Evolutionary conservation across 2,329 filamentous ascomycete genomes (phyloP), one percentile per base, ranked within the genome.

Genomic region (Graphiopsis chlorocephala): DNA sequence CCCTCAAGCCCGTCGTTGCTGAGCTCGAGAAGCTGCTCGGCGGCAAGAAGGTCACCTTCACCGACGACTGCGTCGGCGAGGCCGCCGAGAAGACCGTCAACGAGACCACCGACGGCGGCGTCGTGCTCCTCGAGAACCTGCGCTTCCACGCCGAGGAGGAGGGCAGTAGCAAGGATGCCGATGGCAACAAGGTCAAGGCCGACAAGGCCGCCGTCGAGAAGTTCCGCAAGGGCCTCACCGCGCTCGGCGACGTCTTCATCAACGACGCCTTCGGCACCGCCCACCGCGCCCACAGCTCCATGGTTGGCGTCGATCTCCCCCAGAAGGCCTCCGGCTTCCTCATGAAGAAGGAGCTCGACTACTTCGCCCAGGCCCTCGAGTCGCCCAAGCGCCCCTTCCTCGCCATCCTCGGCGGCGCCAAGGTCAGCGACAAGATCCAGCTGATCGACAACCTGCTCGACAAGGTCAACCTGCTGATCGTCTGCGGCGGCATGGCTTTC

Each of bases 271-370:
- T 99, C 78, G 95, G 95, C 80, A 99, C 95, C 68, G 95, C 95
- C 67, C 95, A 99, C 85, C 92, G 95, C 79, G 95, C 92, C 57
- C 95, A 99, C 88, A 97, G 93, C 80, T 98, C 94, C 80, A 99
- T 99, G 95, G 95, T 99, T 74, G 95, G 95, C 75, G 86, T 97
- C 69, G 88, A 97, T 71, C 90, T 99, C 57, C 93, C 94, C 72
- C 92, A 98, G 80, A 97, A 97, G 85, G 95, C 95, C 11, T 92
- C 94, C 64, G 95, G 95, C 68, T 99, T 97, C 89, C 88, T 99
- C 76, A 93, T 99, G 86, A 99, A 99, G 90, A 99, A 98, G 86
- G 95, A 99, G 83, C 90, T 99, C 69, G 95, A 99, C 78, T 99
- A 99, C 89, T 99, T 99, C 78, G 95, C 95, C 70, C 88, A 97